Evolutionary conservation across 1,284 basidiomycete species (phyloP), one percentile per base, ranked within the genome.

Genomic region (Clitocybe nebularis): DNA sequence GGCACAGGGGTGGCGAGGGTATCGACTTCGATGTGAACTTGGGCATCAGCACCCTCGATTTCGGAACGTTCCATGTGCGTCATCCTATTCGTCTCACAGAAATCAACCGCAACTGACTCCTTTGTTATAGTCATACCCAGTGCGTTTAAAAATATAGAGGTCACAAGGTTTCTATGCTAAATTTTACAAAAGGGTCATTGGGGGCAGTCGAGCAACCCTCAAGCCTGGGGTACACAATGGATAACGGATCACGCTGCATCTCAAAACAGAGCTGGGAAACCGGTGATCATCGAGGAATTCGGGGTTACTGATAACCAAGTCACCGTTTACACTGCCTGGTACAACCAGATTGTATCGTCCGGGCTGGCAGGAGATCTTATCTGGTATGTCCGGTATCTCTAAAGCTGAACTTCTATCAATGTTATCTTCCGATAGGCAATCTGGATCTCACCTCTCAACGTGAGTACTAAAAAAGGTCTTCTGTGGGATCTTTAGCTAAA

Each of bases 1-100:
- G 16, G 17, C 46, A 13, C 37, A 78, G 75, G 50, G 76, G 75
- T 21, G 56, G 61, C 14, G 69, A 72, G 26, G 79, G 81, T 36
- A 65, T 83, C 26, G 79, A 82, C 51, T 84, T 83, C 54, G 68
- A 73, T 28, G 72, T 69, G 2, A 83, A 83, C 58, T 60, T 84
- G 30, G 66, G 60, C 14, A 74, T 83, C 37, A 64, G 62, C 44
- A 72, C 74, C 8, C 53, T 83, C 41, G 81, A 84, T 55, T 84
- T 81, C 50, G 80, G 79, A 4, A 84, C 81, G 4, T 72, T 75
- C 56, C 81, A 83, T 48, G 76, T 78, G 51, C 46, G 72, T 61
- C 9, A 4, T 32, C 23, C 32, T 35, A 14, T 8, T 39, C 11
- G 8, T n/a, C 17, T 8, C 26, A 23, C 26, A 19, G 2, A 5